A percentile compares a stretch with the other conserved stretches of the same genome.
Evolutionary conservation across 805 yeast genomes (phyloP).

Genomic region (Teunomyces atbi): DNA sequence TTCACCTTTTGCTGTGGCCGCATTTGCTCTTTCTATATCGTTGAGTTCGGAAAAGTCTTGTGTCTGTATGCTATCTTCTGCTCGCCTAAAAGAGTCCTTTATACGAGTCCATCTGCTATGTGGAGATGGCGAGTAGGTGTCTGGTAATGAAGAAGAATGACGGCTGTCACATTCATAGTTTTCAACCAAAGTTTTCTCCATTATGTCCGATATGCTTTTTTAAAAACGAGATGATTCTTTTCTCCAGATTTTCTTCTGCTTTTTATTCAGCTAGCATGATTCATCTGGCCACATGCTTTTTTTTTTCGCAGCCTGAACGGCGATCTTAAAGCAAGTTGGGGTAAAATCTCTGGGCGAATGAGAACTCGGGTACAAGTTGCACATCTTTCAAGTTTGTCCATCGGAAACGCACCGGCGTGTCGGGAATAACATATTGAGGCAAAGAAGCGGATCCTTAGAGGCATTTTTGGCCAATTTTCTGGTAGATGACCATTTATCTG

Average conservation of each 20-base stretch:
- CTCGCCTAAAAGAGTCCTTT: constrained; percentile 31
- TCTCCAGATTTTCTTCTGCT: constrained; percentile 1
- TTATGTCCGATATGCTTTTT: neutral
- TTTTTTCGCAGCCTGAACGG: constrained; percentile 4
- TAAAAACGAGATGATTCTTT: neutral
- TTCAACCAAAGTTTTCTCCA: neutral
- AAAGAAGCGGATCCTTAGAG: neutral
- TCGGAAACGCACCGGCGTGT: neutral
- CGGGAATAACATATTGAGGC: neutral
- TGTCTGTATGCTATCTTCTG: constrained; percentile 11
- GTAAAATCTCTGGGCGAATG: neutral
- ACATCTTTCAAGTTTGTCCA: neutral
- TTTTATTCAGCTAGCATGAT: neutral
- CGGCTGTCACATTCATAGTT: neutral
- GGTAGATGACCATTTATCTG: neutral
- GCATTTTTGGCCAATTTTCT: neutral
- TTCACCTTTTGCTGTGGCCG: constrained; percentile 26
- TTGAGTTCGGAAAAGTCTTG: constrained; percentile 2
- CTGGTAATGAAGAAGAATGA: neutral
- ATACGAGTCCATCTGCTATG: constrained; percentile 17
- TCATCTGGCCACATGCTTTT: neutral
- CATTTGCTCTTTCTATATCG: constrained; percentile 36
- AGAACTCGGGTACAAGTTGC: neutral
- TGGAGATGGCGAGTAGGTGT: neutral
- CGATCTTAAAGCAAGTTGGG: neutral